Conservation (phyloP, 2,329 filamentous ascomycete genomes). For the Colletotrichum falcatum region DNA sequence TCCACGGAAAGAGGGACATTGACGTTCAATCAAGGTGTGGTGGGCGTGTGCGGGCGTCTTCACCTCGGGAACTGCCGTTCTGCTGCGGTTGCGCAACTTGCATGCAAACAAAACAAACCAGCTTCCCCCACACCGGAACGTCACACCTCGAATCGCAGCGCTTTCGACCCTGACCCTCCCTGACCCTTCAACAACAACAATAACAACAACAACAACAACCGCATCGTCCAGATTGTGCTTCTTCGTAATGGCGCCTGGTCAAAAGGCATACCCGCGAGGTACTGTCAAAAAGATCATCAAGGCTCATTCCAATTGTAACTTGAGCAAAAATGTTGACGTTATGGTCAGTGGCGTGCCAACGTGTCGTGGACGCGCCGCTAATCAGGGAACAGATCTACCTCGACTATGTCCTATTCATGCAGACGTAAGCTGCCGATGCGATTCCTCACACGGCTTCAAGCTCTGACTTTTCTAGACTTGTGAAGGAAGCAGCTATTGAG, state of each 20-base stretch:
- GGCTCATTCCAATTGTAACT: constrained; percentile 82
- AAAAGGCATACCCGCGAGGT: constrained; percentile 84
- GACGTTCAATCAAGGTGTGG: constrained; percentile 17
- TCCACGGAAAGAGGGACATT: not conserved
- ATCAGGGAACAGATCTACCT: constrained; percentile 75
- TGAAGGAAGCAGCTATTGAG: constrained; percentile 83
- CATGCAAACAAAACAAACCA: constrained; percentile 28
- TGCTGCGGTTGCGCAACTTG: not conserved
- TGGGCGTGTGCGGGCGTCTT: not conserved
- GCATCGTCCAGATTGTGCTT: not conserved
- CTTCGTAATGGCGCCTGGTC: constrained; percentile 67
- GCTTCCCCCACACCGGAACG: constrained; percentile 25
- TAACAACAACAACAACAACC: constrained; percentile 8
- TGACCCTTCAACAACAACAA: not conserved
- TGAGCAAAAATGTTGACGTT: constrained; percentile 89
- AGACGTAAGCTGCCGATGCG: constrained; percentile 57
- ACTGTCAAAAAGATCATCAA: constrained; percentile 92
- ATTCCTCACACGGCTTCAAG: constrained; percentile 8
- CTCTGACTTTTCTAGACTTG: constrained; percentile 54
- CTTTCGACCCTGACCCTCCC: not conserved
- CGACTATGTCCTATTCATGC: constrained; percentile 86
- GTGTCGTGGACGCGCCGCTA: constrained; percentile 47
- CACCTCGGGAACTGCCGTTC: constrained; percentile 35
- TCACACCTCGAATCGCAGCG: constrained; percentile 7
- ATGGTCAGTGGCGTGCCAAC: constrained; percentile 65